A percentile compares a stretch with the other conserved stretches of the same genome.
Conservation (phyloP, 148 eudicot genomes). For the Hydrangea macrophylla region DNA sequence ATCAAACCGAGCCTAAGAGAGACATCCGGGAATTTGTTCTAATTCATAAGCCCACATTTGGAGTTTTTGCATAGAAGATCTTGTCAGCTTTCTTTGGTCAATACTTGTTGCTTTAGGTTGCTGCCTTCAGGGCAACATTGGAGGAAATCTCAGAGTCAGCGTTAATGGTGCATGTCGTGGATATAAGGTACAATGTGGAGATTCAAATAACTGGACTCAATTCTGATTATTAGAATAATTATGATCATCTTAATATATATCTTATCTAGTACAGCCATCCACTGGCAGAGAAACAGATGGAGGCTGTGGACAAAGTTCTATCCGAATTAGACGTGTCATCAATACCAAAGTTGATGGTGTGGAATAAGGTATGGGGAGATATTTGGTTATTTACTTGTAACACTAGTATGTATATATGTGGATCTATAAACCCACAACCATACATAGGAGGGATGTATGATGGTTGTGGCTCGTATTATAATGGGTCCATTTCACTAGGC, state of each 20-base stretch:
- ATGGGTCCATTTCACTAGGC: too few species aligned
- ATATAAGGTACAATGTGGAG: slow-evolving; percentile 58
- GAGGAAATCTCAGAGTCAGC: slow-evolving; percentile 96
- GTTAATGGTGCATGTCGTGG: slow-evolving; percentile 90
- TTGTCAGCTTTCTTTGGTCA: background rate
- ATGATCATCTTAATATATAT: slow-evolving; percentile 2
- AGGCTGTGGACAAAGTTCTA: slow-evolving; percentile 82
- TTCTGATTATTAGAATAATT: slow-evolving; percentile 3
- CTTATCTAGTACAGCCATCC: slow-evolving; percentile 68
- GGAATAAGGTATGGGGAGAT: slow-evolving; percentile 74
- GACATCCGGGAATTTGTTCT: too few species aligned
- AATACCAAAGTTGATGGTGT: slow-evolving; percentile 70
- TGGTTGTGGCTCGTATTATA: too few species aligned
- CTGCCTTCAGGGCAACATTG: slow-evolving; percentile 97
- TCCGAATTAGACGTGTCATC: slow-evolving; percentile 73
- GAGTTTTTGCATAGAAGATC: background rate
- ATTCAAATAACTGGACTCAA: background rate
- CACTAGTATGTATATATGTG: too few species aligned
- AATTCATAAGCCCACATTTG: too few species aligned
- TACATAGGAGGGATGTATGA: too few species aligned
- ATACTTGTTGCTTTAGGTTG: slow-evolving; percentile 57
- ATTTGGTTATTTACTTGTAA: background rate
- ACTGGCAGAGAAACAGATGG: slow-evolving; percentile 78
- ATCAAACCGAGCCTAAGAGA: too few species aligned
- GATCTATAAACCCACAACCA: too few species aligned